Conservation (phyloP, 2,329 filamentous ascomycete genomes). For the Pseudonectria buxi region DNA sequence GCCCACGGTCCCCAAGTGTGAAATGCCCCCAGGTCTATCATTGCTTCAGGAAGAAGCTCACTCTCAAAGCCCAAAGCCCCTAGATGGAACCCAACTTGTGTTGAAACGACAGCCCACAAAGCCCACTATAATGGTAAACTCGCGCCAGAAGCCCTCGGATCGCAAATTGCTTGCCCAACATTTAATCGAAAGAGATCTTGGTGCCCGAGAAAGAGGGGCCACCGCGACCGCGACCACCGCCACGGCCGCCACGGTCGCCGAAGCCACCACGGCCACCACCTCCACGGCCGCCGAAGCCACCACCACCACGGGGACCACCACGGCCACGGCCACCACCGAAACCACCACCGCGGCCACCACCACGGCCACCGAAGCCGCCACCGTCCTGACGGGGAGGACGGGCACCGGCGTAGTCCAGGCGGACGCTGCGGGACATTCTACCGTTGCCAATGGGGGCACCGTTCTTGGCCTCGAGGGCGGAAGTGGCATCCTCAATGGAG, state of each 20-base stretch:
- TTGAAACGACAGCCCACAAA: constrained; percentile 54
- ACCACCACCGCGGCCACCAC: constrained; percentile 46
- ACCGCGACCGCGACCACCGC: constrained; percentile 43
- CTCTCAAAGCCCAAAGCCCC: constrained; percentile 48
- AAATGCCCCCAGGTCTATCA: constrained; percentile 51
- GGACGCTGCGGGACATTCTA: constrained; percentile 65
- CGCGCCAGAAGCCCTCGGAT: constrained; percentile 38
- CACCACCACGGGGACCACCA: constrained; percentile 38
- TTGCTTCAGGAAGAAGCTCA: constrained; percentile 37
- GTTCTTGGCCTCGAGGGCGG: constrained; percentile 63
- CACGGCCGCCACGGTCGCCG: constrained; percentile 38
- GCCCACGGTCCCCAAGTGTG: constrained; percentile 31
- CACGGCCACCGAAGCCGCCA: constrained; percentile 42
- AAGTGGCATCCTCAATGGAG: constrained; percentile 75
- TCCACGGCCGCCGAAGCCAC: constrained; percentile 44
- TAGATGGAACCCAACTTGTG: constrained; percentile 30
- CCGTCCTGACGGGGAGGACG: constrained; percentile 52
- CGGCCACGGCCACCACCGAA: constrained; percentile 33
- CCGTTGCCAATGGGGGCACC: constrained; percentile 57
- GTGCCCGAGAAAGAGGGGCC: constrained; percentile 53
- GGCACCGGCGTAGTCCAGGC: constrained; percentile 74
- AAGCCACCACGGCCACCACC: constrained; percentile 47
- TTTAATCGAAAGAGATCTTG: constrained; percentile 65
- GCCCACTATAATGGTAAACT: constrained; percentile 34
- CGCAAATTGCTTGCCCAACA: constrained; percentile 25